Evolutionary conservation across 345 rosid genomes (phyloP).

Genomic region (Carallia pectinifolia): DNA sequence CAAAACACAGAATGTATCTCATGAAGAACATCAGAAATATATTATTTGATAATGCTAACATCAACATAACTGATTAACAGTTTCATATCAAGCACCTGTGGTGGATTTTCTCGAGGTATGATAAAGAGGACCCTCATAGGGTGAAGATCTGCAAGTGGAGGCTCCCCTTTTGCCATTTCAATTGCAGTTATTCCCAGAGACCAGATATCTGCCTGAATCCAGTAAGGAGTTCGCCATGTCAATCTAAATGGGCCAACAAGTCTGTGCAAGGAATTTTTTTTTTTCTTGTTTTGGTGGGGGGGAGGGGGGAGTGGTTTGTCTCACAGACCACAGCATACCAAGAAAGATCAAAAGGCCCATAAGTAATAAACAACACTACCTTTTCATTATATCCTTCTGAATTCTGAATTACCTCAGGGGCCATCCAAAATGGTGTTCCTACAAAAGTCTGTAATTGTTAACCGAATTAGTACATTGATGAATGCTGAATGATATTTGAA

Average conservation of each 20-base stretch:
- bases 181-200: slow-evolving; percentile 97
- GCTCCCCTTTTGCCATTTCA: slow-evolving; percentile 99
- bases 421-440: slow-evolving; percentile 99
- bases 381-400: slow-evolving; percentile 97
- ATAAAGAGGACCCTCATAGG: slow-evolving; percentile 99
- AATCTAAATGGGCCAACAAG: slow-evolving; percentile 11
- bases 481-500: slow-evolving; percentile 5
- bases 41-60: not conserved
- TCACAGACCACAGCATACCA: slow-evolving; percentile 5
- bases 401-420: slow-evolving; percentile 99
- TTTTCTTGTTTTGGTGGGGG: not conserved
- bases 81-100: slow-evolving; percentile 61
- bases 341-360: slow-evolving; percentile 13
- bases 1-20: slow-evolving; percentile 22
- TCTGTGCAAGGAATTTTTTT: not conserved
- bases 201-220: slow-evolving; percentile 97
- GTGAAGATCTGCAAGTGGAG: slow-evolving; percentile 98
- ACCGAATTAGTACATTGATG: slow-evolving; percentile 38
- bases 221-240: slow-evolving; percentile 18
- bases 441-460: slow-evolving; percentile 83
- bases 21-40: slow-evolving; percentile 19
- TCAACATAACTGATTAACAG: too few species aligned
- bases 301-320: not conserved
- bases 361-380: slow-evolving; percentile 38
- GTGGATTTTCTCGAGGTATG: slow-evolving; percentile 98